These are phyloP conservation scores for Trapa incisa DNA, from an alignment of 345 rosid genomes.

Conservation along the genomic window DNA sequence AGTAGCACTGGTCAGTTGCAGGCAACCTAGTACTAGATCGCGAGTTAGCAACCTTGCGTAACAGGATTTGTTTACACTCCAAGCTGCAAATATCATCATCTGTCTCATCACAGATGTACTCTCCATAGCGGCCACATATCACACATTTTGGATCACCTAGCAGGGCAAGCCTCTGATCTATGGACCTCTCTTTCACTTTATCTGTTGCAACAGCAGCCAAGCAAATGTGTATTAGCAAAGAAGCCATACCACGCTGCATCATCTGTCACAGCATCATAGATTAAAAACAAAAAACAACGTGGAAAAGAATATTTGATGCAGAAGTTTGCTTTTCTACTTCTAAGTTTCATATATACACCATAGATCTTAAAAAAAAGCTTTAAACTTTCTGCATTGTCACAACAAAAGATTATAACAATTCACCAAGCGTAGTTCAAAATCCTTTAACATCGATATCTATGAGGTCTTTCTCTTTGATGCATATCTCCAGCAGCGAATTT, in stretches of 20 bases:
- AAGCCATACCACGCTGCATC: not conserved
- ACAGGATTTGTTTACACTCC: slow-evolving; percentile 57
- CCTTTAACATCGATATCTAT: not conserved
- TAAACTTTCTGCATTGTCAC: not conserved
- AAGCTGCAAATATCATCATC: slow-evolving; percentile 83
- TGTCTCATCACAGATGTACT: slow-evolving; percentile 76
- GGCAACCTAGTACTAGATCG: slow-evolving; percentile 21
- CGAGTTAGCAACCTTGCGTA: slow-evolving; percentile 20
- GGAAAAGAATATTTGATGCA: not conserved
- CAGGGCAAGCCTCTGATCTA: slow-evolving; percentile 63
- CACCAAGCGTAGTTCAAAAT: not conserved
- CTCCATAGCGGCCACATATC: slow-evolving; percentile 74
- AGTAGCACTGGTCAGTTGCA: slow-evolving; percentile 69
- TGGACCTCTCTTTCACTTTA: slow-evolving; percentile 44
- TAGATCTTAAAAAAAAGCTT: not conserved
- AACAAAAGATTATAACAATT: not conserved
- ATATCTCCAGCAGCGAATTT: not conserved
- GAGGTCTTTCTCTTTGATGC: not conserved
- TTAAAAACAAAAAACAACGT: not conserved
- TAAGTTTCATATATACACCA: not conserved
- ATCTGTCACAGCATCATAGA: not conserved
- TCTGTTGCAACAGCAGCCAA: slow-evolving; percentile 15
- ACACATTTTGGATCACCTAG: slow-evolving; percentile 63
- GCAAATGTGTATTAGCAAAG: slow-evolving; percentile 1
- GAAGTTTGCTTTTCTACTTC: not conserved